phyloP scores from a whole-genome alignment of 768 basidiomycete genomes.

The Galerina sulciceps region DNA sequence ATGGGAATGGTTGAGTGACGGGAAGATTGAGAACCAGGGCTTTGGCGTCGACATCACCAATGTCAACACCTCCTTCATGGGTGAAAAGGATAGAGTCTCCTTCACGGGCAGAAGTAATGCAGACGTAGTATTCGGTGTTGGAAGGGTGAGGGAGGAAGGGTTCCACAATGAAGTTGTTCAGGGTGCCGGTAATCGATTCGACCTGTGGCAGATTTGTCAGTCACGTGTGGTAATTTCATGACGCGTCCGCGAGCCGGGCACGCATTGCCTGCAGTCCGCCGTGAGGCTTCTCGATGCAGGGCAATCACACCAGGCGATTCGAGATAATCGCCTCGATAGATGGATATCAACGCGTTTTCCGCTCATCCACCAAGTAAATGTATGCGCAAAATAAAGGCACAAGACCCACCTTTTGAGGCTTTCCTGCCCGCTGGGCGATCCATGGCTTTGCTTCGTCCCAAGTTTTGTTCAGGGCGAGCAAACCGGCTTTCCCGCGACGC shows the following conservation, averaged over 20 bases:
- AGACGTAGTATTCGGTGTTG: constrained; percentile 96
- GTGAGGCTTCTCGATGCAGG: constrained; percentile 1
- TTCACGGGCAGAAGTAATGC: constrained; percentile 94
- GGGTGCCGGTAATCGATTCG: constrained; percentile 90
- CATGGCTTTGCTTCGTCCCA: constrained; percentile 89
- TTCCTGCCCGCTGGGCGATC: constrained; percentile 89
- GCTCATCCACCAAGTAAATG: constrained; percentile 14
- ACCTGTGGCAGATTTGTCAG: constrained; percentile 55
- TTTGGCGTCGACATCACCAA: constrained; percentile 98
- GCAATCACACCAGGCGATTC: constrained; percentile 1
- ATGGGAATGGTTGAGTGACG: constrained; percentile 78
- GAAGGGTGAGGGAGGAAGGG: constrained; percentile 97
- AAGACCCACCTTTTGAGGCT: constrained; percentile 80
- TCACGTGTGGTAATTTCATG: constrained; percentile 23
- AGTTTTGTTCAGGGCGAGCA: constrained; percentile 91
- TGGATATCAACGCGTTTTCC: constrained; percentile 19
- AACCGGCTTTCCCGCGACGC: constrained; percentile 97
- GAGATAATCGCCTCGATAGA: constrained; percentile 18
- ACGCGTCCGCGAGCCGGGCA: constrained; percentile 17
- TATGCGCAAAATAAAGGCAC: constrained; percentile 20
- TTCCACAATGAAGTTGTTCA: constrained; percentile 98
- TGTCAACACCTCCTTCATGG: constrained; percentile 97
- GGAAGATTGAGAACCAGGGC: constrained; percentile 88
- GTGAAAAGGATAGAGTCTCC: constrained; percentile 98
- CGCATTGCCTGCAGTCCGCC: not conserved